Evolutionary conservation across 164 flowering plant genomes (phyloP).

Genomic region (Vitis cinerea): DNA sequence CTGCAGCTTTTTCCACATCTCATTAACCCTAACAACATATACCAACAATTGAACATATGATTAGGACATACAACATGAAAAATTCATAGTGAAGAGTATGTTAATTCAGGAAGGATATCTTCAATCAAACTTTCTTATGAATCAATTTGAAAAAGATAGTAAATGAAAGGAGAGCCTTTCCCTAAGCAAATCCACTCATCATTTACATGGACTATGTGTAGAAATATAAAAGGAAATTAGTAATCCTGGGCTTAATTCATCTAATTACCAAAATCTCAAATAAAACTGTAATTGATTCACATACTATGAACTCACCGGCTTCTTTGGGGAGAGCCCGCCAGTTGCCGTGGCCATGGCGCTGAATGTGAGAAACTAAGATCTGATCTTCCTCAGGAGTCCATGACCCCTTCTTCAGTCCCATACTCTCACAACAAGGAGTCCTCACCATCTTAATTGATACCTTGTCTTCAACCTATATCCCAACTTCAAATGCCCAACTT

Average conservation of each 20-base stretch:
- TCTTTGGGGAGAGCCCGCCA: constrained; percentile 36
- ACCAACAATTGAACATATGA: not conserved
- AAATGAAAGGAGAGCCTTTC: too few relatives aligned
- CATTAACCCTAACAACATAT: constrained; percentile 4
- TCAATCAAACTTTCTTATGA: too few relatives aligned
- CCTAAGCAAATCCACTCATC: too few relatives aligned
- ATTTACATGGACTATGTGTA: too few relatives aligned
- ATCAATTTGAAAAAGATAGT: too few relatives aligned
- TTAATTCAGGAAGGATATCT: too few relatives aligned
- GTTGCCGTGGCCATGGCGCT: constrained; percentile 25
- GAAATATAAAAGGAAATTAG: too few relatives aligned
- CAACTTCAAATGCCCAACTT: not conserved
- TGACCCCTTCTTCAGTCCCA: constrained; percentile 33
- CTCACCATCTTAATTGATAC: constrained; percentile 14
- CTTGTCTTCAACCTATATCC: not conserved
- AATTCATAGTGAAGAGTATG: too few relatives aligned
- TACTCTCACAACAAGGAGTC: constrained; percentile 29
- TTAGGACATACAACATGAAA: too few relatives aligned
- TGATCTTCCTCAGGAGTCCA: constrained; percentile 33
- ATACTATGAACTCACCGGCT: constrained; percentile 16
- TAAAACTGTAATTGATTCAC: too few relatives aligned
- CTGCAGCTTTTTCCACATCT: constrained; percentile 30
- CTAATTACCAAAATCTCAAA: not conserved
- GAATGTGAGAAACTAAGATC: constrained; percentile 20
- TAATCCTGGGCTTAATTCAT: too few relatives aligned